Percentiles rank a stretch among this genome's conserved stretches.
Evolutionary conservation across 331 rosid species (phyloP).

Genomic region (Telfairia occidentalis): DNA sequence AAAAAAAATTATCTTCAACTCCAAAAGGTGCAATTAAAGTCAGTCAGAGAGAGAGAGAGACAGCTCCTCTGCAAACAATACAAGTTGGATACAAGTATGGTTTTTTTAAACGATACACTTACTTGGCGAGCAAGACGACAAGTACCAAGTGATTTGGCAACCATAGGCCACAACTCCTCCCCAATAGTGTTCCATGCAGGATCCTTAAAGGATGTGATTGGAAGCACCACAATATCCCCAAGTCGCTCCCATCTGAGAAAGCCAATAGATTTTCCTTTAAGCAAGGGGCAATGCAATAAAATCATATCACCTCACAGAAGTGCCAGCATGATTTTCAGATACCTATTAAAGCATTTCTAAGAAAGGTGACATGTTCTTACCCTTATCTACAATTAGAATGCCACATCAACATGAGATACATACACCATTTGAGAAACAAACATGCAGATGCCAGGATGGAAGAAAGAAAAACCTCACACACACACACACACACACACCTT

Average conservation of each 20-base stretch:
- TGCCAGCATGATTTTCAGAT: background rate
- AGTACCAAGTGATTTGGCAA: slow-evolving; percentile 65
- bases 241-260: slow-evolving; percentile 72
- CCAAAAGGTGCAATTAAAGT: background rate
- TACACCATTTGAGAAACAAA: slow-evolving; percentile 5
- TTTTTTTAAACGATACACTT: slow-evolving; percentile 17
- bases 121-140: slow-evolving; percentile 77
- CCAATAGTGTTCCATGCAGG: slow-evolving; percentile 53
- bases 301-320: slow-evolving; percentile 6
- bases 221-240: slow-evolving; percentile 78
- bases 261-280: slow-evolving; percentile 1
- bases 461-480: background rate
- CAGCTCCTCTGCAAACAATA: background rate
- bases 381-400: background rate
- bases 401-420: background rate
- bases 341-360: background rate
- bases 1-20: background rate
- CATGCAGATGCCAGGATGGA: slow-evolving; percentile 10
- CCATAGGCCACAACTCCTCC: slow-evolving; percentile 59
- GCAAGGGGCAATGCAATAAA: background rate
- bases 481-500: slow-evolving; percentile 32
- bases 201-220: slow-evolving; percentile 55
- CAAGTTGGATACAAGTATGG: background rate
- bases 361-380: background rate
- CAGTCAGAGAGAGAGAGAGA: background rate